Evolutionary conservation across 345 rosid species (phyloP), one percentile per base, ranked within the genome.

Genomic region (Citrus australasica): DNA sequence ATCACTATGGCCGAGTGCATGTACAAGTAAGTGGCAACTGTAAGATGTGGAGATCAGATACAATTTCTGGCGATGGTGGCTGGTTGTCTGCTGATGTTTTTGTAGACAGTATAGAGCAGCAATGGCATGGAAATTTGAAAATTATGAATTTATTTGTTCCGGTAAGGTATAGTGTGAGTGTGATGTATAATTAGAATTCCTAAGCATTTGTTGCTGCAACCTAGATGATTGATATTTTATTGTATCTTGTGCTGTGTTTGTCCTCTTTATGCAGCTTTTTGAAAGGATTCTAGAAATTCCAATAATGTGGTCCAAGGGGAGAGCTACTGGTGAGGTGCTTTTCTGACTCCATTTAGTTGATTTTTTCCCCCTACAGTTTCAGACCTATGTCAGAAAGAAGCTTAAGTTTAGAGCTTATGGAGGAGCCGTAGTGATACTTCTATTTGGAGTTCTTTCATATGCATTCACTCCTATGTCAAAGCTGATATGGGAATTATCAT

Each of bases 241-340:
- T 70, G 32, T 60, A 46, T 67, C 60, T 76, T 82, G 27, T 62
- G 10, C 55, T 67, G 27, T 72, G 48, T 73, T 78, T 81, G 40
- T 60, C 75, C 68, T 51, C 27, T 74, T 58, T 80, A 35, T 79
- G 81, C 92, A 95, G 98, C 93, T 92, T 82, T 93, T 93, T 84
- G 99, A 95, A 85, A 87, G 97, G 82, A 88, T 95, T 78, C 78
- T 95, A 88, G 97, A 90, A 79, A 95, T 95, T 77, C 98, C 98
- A 69, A 90, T 93, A 79, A 79, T 83, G 33, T 95, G 98, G 98
- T 89, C 86, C 25, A 90, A 91, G 83, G 99, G 99, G 82, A 95
- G 98, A 90, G 99, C 96, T 82, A 88, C 94, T 75, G 99, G 99
- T 92, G 99, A 95, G 97, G 98, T 94, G 97, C 93, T 90, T 93